Conservation (phyloP, 148 eudicot species). For the Pharnaceum exiguum region DNA sequence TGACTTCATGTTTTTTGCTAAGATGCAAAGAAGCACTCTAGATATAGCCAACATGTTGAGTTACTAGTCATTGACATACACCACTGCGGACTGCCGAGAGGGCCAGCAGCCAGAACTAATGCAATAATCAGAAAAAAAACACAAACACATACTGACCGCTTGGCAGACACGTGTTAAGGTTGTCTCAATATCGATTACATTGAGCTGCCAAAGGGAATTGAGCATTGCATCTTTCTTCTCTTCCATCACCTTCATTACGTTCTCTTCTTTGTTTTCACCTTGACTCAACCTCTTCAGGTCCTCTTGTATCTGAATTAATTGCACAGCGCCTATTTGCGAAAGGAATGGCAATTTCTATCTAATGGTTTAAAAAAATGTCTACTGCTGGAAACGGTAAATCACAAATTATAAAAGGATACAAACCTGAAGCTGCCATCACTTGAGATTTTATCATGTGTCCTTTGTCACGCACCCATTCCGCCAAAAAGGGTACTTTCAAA, state of each 20-base stretch:
- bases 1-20: too few species aligned
- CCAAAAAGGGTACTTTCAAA: conserved; percentile 79
- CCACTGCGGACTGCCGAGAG: too few species aligned
- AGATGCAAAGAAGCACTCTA: too few species aligned
- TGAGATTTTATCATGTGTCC: conserved; percentile 85
- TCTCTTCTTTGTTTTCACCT: conserved; percentile 65
- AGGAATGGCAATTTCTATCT: not conserved
- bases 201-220: conserved; percentile 88
- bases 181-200: conserved; percentile 86
- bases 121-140: not conserved
- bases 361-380: not conserved
- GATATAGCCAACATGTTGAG: too few species aligned
- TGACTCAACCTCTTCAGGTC: conserved; percentile 59
- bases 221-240: conserved; percentile 84
- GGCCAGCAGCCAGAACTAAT: too few species aligned
- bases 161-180: conserved; percentile 85
- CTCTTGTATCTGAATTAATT: conserved; percentile 68
- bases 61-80: too few species aligned
- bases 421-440: conserved; percentile 89
- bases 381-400: not conserved
- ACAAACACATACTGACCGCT: conserved; percentile 48
- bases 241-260: conserved; percentile 57
- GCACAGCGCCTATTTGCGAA: conserved; percentile 58
- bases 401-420: not conserved
- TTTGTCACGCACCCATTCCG: conserved; percentile 96